phyloP scores from a whole-genome alignment of 2,329 filamentous ascomycete genomes.

The Aspergillus versicolor region DNA sequence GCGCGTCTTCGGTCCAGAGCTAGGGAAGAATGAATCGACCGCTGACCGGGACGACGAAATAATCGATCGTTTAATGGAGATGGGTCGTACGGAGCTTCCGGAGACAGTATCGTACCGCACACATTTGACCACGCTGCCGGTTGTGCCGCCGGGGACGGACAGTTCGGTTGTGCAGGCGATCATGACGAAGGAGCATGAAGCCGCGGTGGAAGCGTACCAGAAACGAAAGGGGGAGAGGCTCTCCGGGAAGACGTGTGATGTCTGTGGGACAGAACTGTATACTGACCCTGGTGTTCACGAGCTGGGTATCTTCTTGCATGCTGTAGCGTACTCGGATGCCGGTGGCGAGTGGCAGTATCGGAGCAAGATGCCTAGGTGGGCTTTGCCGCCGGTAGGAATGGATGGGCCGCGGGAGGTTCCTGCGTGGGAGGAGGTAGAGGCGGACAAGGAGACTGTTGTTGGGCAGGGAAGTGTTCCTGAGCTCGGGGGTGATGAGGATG shows the following conservation, averaged over 20 bases:
- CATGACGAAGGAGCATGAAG: slow-evolving; percentile 58
- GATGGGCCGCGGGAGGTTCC: slow-evolving; percentile 69
- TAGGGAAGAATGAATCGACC: slow-evolving; percentile 68
- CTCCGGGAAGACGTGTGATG: slow-evolving; percentile 76
- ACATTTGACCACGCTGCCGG: slow-evolving; percentile 40
- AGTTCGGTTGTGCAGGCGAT: slow-evolving; percentile 40
- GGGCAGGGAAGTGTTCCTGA: slow-evolving; percentile 35
- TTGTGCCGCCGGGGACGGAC: slow-evolving; percentile 37
- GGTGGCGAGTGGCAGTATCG: slow-evolving; percentile 83
- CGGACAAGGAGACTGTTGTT: slow-evolving; percentile 40
- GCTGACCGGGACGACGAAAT: slow-evolving; percentile 83
- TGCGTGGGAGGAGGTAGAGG: slow-evolving; percentile 39
- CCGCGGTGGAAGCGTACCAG: slow-evolving; percentile 87
- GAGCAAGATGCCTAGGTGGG: slow-evolving; percentile 83
- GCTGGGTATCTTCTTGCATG: slow-evolving; percentile 90
- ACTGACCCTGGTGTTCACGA: slow-evolving; percentile 90
- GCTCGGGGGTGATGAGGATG: slow-evolving; percentile 16
- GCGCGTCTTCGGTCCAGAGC: slow-evolving; percentile 79
- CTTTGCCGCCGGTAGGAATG: slow-evolving; percentile 71
- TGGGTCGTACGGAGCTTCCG: slow-evolving; percentile 92
- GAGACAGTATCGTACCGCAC: slow-evolving; percentile 84
- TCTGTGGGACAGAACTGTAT: slow-evolving; percentile 86
- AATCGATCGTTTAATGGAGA: slow-evolving; percentile 76
- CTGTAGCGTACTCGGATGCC: slow-evolving; percentile 81
- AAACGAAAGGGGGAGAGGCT: slow-evolving; percentile 90